Base-by-base conservation (phyloP, 1,139 yeast species). In the Suhomyces choctaworum region DNA sequence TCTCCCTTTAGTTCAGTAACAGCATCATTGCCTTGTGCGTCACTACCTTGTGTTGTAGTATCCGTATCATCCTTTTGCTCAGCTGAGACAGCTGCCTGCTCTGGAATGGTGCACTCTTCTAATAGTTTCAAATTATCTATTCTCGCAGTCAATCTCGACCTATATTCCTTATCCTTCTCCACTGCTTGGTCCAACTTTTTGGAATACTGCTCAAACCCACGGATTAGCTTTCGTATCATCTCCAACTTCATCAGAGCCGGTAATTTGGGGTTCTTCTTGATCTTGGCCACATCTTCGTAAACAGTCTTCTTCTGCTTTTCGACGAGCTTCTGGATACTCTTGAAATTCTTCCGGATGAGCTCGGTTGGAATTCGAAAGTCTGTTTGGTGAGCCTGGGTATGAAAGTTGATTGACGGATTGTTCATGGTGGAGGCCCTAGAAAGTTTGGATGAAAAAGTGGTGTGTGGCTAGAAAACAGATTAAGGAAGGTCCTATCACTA, bases 331-430 rank as follows among this genome's bases (percentile, higher is more conserved):
- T 80, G 83, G 13, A 78, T 63, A 24, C 57, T 53, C 51, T 77
- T 80, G 56, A 78, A 71, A 49, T 82, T 81, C 60, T 73, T 77
- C 46, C 70, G 70, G 31, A 80, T 60, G 12, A 81, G 60, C 46
- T 81, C 87, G 15, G 72, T 64, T 1, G 90, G 90, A 1, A 81
- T 76, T 36, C 69, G 69, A 57, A 82, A 80, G 39, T 75, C 77
- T 2, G 79, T 68, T 54, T 69, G 72, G 45, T 74, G 56, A 1
- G 70, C 56, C 41, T 67, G 73, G 15, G 69, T 54, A 31, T 66
- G 70, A 51, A 70, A 70, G 45, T 66, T 65, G 13, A 70, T 41
- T 0, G 70, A 63, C 5, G 72, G 68, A 29, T 66, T 70, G 41
- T 64, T 64, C 73, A 67, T 66, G 3, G 14, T 15, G 7, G 11